Base-by-base conservation (phyloP, 148 eudicot genomes). In the Nepenthes mirabilis region DNA sequence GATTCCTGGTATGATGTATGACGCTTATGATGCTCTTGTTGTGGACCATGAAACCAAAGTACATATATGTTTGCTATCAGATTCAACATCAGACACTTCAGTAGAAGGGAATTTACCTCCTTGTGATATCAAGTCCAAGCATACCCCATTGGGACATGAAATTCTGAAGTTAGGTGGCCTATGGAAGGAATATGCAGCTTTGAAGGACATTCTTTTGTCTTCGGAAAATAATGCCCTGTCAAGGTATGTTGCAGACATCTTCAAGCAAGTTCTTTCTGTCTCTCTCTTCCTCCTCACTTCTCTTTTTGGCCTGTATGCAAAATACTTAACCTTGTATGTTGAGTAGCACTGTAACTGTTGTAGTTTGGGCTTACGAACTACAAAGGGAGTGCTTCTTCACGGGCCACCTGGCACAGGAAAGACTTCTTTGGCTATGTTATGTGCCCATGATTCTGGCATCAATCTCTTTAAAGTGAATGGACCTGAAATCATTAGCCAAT, bases 391-490 rank as follows among this genome's bases (percentile, higher is more conserved):
- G 74, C 85, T 93, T 73, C 95, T 93, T 80, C 81, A 93, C 62
- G 99, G 99, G 37, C 87, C 99, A 61, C 81, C 95, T 36, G 99
- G 99, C 72, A 89, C 96, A 34, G 99, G 99, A 52, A 93, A 93
- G 85, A 88, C 96, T 52, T 82, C 85, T 61, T 78, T 93, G 81
- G 88, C 85, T 69, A 78, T 70, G 60, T 71, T 77, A 52, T 86
- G 96, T 86, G 88, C 77, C 54, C 80, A 50, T 73, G 91, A 93
- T 75, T 80, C 87, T 55, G 96, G 96, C 43, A 77, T 89, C 63
- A 83, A 74, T 62, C 65, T 88, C 57, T 88, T 93, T 64, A 77
- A 71, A 60, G 81, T 93, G 54, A 88, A 93, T 77, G 99, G 99
- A 36, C 89, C 96, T 55, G 95, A 89, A 79, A 74, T 93, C 33